These are phyloP conservation scores for Monilinia vaccinii-corymbosi DNA, from an alignment of 2,329 filamentous ascomycete species.

Conservation along the genomic window DNA sequence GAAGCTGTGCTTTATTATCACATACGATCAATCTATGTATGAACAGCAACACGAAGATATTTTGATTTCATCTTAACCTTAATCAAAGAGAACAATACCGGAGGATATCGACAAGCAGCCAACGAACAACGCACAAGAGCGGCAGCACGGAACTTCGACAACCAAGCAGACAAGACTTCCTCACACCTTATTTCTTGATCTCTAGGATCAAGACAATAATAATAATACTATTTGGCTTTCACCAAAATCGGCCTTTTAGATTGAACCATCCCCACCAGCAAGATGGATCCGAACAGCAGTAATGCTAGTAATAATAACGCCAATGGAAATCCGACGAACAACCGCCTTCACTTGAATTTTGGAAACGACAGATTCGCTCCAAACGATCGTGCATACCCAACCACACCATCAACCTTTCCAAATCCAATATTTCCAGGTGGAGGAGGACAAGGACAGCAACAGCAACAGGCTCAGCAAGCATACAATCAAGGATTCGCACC, in stretches of 20 bases:
- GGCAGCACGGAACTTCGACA: neutral
- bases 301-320: constrained; percentile 8
- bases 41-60: too few species aligned
- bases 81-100: neutral
- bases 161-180: neutral
- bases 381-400: constrained; percentile 63
- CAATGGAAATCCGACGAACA: constrained; percentile 19
- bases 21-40: too few species aligned
- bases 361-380: constrained; percentile 51
- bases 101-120: neutral
- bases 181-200: neutral
- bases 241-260: neutral
- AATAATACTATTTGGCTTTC: neutral
- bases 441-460: constrained; percentile 24
- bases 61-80: neutral
- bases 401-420: constrained; percentile 91
- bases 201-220: constrained; percentile 1
- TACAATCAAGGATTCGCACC: constrained; percentile 39
- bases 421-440: constrained; percentile 57
- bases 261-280: neutral
- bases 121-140: neutral
- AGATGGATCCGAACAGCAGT: constrained; percentile 11
- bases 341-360: constrained; percentile 26
- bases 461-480: constrained; percentile 32
- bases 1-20: too few species aligned